Evolutionary conservation across 306 rosid species (phyloP).

Genomic region (Gastrolobium bilobum): DNA sequence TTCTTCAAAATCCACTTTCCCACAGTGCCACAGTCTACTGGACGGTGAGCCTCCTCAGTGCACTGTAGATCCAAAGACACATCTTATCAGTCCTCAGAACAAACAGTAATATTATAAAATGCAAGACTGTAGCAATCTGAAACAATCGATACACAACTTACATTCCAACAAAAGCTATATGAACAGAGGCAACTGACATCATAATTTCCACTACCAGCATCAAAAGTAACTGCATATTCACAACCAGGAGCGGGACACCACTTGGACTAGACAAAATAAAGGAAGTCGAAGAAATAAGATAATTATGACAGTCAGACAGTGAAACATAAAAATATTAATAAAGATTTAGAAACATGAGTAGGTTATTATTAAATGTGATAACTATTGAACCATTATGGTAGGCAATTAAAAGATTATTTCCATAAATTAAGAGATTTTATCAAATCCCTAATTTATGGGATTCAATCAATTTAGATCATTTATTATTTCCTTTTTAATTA

Average conservation of each 20-base stretch:
- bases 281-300: conserved; percentile 13
- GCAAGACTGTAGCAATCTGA: conserved; percentile 25
- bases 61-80: conserved; percentile 59
- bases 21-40: conserved; percentile 95
- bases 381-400: neutral
- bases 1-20: conserved; percentile 95
- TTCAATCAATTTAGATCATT: too few relatives aligned
- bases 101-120: conserved; percentile 30
- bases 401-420: too few relatives aligned
- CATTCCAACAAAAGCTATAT: conserved; percentile 93
- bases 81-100: conserved; percentile 29
- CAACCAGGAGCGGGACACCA: conserved; percentile 99
- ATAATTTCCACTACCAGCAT: conserved; percentile 88
- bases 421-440: too few relatives aligned
- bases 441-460: too few relatives aligned
- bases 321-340: conserved; percentile 11
- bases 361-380: conserved; percentile 24
- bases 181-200: conserved; percentile 95
- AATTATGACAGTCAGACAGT: conserved; percentile 30
- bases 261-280: conserved; percentile 69
- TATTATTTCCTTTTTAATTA: too few relatives aligned
- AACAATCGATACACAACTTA: conserved; percentile 47
- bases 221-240: conserved; percentile 86
- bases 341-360: conserved; percentile 19
- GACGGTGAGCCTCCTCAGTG: conserved; percentile 98